phyloP scores from a whole-genome alignment of 1,284 basidiomycete genomes.

The Stygiomarasmius scandens region DNA sequence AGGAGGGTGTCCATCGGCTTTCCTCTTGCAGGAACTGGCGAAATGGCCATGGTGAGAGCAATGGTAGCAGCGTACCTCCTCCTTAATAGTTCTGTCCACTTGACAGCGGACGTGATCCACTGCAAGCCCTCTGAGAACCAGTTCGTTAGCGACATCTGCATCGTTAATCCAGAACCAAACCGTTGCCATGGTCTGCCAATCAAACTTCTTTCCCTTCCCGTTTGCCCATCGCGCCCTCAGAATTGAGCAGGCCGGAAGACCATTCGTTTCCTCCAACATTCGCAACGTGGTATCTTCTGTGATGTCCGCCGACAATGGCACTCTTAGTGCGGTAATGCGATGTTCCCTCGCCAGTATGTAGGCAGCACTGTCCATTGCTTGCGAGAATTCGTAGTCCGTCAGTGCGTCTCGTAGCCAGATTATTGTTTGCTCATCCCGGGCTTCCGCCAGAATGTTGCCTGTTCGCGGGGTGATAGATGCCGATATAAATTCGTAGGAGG shows the following conservation, averaged over 20 bases:
- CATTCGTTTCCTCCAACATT: neutral
- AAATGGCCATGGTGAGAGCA: conserved; percentile 11
- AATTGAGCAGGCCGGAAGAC: neutral
- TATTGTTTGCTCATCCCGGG: too few species aligned
- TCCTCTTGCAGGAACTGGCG: neutral
- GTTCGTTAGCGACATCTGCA: neutral
- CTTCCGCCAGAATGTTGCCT: too few species aligned
- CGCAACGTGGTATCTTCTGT: neutral
- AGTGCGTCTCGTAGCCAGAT: too few species aligned
- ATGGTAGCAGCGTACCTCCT: conserved; percentile 10
- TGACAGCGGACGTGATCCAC: neutral
- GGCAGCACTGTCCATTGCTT: too few species aligned
- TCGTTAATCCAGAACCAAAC: neutral
- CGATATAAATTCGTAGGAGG: too few species aligned
- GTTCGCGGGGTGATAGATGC: too few species aligned
- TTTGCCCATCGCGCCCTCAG: conserved; percentile 3
- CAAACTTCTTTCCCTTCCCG: neutral
- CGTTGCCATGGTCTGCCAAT: neutral
- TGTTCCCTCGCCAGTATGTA: too few species aligned
- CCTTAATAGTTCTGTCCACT: conserved; percentile 4
- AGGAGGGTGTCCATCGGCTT: neutral
- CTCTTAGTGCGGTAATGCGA: too few species aligned
- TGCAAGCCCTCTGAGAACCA: neutral
- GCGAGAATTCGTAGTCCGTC: too few species aligned
- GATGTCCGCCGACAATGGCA: too few species aligned